Base-by-base conservation (phyloP, 1,139 yeast species). In the Suhomyces taliae region DNA sequence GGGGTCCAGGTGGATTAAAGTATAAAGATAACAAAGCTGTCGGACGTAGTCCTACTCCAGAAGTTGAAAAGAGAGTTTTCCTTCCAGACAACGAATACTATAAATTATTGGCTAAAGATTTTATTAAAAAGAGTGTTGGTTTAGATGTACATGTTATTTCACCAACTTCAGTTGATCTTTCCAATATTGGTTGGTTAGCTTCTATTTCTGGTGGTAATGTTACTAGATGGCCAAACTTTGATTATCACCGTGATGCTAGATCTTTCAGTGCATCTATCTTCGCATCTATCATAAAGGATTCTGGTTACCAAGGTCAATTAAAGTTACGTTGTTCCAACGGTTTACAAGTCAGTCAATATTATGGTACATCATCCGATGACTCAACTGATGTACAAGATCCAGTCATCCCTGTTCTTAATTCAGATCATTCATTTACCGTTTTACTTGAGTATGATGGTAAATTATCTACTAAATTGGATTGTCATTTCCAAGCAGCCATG, bases 241-340 rank as follows among this genome's bases (percentile, higher is more conserved):
- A 79, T 43, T 70, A 81, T 29, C 85, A 83, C 48, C 72, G 90
- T 46, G 97, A 93, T 62, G 90, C 89, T 24, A 68, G 82, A 26
- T 73, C 79, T 15, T 74, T 90, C 46, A 78, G 83, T 12, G 81
- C 84, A 37, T 87, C 86, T 37, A 73, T 88, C 56, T 71, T 72
- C 36, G 67, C 72, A 36, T 70, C 80, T 3, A 70, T 85, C 8
- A 58, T 67, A 19, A 72, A 72, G 45, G 57, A 72, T 1, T 62
- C 72, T 11, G 99, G 96, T 5, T 86, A 87, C 58, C 95, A 89
- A 63, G 93, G 88, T 4, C 86, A 87, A 57, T 69, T 93, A 55
- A 90, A 90, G 62, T 79, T 90, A 36, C 85, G 99, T 54, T 87
- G 95, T 58, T 90, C 97, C 1, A 84, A 81, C 53, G 99, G 99